phyloP scores from a whole-genome alignment of 805 yeast genomes.

The Cyberlindnera misumaiensis region DNA sequence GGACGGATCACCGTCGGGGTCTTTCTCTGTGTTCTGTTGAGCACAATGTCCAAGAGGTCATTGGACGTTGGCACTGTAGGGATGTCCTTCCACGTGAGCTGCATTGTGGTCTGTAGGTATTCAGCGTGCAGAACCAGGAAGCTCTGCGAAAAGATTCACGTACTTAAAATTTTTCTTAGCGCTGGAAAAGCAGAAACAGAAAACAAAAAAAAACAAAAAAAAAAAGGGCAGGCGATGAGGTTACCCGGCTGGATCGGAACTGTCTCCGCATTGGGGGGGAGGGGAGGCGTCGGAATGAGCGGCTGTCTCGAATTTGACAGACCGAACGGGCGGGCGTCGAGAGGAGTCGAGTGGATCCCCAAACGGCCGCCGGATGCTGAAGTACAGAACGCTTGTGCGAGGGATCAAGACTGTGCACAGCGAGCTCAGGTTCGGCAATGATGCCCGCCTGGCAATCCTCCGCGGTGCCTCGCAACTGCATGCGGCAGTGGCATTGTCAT shows the following conservation, averaged over 20 bases:
- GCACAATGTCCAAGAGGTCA: constrained; percentile 92
- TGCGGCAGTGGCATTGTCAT: constrained; percentile 91
- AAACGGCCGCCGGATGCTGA: constrained; percentile 3
- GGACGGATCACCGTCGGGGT: constrained; percentile 98
- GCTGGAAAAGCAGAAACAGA: not conserved
- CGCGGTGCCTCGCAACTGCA: constrained; percentile 94
- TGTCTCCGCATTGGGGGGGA: not conserved
- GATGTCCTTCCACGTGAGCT: constrained; percentile 96
- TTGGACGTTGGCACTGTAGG: constrained; percentile 90
- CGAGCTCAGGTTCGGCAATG: constrained; percentile 94
- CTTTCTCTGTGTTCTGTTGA: constrained; percentile 96
- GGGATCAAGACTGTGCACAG: constrained; percentile 47
- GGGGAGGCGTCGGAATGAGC: not conserved
- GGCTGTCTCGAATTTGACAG: too few species aligned
- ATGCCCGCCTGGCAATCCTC: constrained; percentile 90
- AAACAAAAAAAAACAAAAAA: constrained; percentile 2
- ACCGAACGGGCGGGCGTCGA: too few species aligned
- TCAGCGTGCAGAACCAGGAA: too few species aligned
- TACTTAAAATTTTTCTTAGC: constrained; percentile 5
- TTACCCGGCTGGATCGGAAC: constrained; percentile 2
- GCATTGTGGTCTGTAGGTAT: constrained; percentile 55
- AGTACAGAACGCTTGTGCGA: constrained; percentile 8
- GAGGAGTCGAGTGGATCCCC: too few species aligned
- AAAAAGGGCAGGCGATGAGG: constrained; percentile 12
- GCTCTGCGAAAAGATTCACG: too few species aligned